Evolutionary conservation across 495 filamentous ascomycete genomes (phyloP), one percentile per base, ranked within the genome.

Genomic region (Aspergillus saccharolyticus): DNA sequence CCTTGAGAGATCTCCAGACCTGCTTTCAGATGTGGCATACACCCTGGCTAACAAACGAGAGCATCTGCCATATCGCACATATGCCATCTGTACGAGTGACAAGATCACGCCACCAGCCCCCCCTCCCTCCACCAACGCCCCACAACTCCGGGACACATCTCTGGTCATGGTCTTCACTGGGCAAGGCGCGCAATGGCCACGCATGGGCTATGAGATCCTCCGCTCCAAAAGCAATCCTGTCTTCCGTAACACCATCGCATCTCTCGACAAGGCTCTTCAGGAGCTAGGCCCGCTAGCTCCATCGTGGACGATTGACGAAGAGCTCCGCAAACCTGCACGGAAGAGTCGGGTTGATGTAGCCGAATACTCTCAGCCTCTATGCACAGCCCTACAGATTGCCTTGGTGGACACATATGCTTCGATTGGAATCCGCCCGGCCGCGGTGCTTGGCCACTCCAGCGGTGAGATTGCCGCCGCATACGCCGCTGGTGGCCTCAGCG

Each of bases 361-460:
- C n/a, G n/a, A n/a, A n/a, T n/a, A n/a, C n/a, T n/a, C n/a, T n/a
- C 70, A 72, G 53, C 55, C 64, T 3, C 39, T 67, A 1, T 70
- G 62, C 19, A 72, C 66, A 6, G 78, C 78, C 0, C 44, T 83
- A 1, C 58, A 64, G 19, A 12, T 64, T 15, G 62, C 25, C 14
- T 20, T 64, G 0, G 53, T 58, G 0, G 12, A 62, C 30, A 20
- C 64, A 3, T 45, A 64, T 4, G 14, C n/a, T 0, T 25, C 42
- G 0, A 60, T 53, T 51, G 59, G 54, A 1, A 47, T 64, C 22
- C 16, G 7, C 1, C 64, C 64, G 16, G 14, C 21, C 0, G 28
- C 43, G 6, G 59, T 58, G 0, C 21, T 61, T 0, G 64, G 62
- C 8, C 64, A 67, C 47, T 67, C 64, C 0, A 60, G 58, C 22